Base-by-base conservation (phyloP, 2,329 filamentous ascomycete species). In the Aspergillus awamori region DNA sequence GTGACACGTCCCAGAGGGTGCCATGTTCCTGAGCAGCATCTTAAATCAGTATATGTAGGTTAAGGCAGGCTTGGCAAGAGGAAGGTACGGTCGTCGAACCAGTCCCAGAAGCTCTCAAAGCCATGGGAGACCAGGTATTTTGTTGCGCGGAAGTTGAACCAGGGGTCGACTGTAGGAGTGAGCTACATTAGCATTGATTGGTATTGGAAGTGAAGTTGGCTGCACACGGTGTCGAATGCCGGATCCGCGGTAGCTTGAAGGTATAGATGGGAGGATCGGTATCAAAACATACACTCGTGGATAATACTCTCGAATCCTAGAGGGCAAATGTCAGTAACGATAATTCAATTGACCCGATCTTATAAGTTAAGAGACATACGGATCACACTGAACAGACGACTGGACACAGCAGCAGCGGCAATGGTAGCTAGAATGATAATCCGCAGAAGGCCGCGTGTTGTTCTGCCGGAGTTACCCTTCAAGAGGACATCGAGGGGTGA, bases 41-140 rank as follows among this genome's bases (percentile, higher is more conserved):
- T 7, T 24, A 36, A 10, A 22, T 63, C 36, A 63, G 62, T 39
- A 55, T 52, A n/a, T 17, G 47, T 36, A 22, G 45, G 24, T 26
- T 38, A 20, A 43, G 22, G 22, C 20, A 24, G 8, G n/a, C 17
- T 15, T 20, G 38, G 10, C 11, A 39, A 2, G 55, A 59, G 54
- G 30, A 59, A 76, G 86, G 66, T 83, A 89, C 95, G 89, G 83
- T 99, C 95, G 80, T 99, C 95, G 75, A 99, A 99, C 95, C 95
- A 99, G 79, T 99, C 94, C 95, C 95, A 99, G 78, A 99, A 99
- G 79, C 91, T 93, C 80, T 97, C 96, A 82, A 99, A 98, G 72
- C 95, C 95, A 88, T 99, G 87, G 75, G 94, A 87, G 59, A 99
- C 92, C 59, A 99, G 87, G 75, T 99, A 98, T 81, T 98, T 98